phyloP scores from a whole-genome alignment of 441 rosid species.

The Erodium moschatum region DNA sequence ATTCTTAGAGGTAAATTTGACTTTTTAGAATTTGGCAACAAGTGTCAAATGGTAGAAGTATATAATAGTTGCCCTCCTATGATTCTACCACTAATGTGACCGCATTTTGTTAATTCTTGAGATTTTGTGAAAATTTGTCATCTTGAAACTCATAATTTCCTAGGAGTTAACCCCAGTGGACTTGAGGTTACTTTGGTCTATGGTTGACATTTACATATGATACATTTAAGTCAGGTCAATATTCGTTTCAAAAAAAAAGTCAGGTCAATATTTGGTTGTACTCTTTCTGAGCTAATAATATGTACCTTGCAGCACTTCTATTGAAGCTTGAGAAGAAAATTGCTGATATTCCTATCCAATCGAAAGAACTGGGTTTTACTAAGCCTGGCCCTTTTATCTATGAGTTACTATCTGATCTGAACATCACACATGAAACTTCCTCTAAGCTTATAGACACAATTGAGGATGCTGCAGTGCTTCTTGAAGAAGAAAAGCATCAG shows the following conservation, averaged over 20 bases:
- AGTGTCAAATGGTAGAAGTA: conserved; percentile 6
- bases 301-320: conserved; percentile 63
- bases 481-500: conserved; percentile 67
- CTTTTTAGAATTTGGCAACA: conserved; percentile 6
- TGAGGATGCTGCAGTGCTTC: conserved; percentile 65
- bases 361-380: conserved; percentile 75
- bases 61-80: background rate
- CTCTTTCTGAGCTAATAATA: conserved; percentile 17
- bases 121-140: background rate
- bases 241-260: no score
- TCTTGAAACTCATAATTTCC: conserved; percentile 1
- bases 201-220: conserved; percentile 15
- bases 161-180: background rate
- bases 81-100: background rate
- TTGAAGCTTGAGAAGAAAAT: conserved; percentile 81
- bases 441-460: conserved; percentile 57
- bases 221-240: conserved; percentile 3
- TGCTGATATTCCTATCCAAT: conserved; percentile 67
- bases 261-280: conserved; percentile 1
- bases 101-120: conserved; percentile 3
- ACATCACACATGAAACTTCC: conserved; percentile 69
- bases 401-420: conserved; percentile 68
- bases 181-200: conserved; percentile 6
- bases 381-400: conserved; percentile 88
- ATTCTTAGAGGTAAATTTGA: conserved; percentile 66